Evolutionary conservation across 371 early-diverging fungal species (phyloP), one percentile per base, ranked within the genome.

Genomic region (Apophysomyces elegans): DNA sequence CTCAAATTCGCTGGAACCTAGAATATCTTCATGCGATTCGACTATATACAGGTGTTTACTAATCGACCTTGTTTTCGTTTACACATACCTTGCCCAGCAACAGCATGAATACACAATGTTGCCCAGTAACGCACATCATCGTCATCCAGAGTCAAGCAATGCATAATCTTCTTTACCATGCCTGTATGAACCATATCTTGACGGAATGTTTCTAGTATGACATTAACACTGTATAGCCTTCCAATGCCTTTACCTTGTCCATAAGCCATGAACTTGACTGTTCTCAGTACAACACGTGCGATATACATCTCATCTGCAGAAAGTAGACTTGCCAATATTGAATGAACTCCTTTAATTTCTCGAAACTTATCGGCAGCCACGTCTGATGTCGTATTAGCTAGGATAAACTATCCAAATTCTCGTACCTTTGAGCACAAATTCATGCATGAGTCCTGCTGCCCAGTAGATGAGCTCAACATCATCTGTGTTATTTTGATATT

Each of bases 381-480:
- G 56, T 90, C 73, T 69, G 26, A 13, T 58, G 14, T 13, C 12
- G 13, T 7, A 26, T 54, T 35, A 16, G 37, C 5, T 26, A 26
- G 14, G 4, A 21, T 5, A 18, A 21, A 21, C 32, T 21, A 21
- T 9, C 9, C 11, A 9, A 16, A 50, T 18, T 5, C 54, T 9
- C 37, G 18, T 59, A 86, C 86, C 89, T 79, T 88, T 90, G 36
- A 88, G 68, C 0, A 87, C 91, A 78, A 87, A 93, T 68, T 94
- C 94, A 71, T 93, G 93, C 81, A 93, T 86, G 2, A 94, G 66
- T 47, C 91, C 91, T 0, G 91, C 79, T 3, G 93, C 88, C 93
- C 94, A 94, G 46, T 89, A 91, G n/a, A 89, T 90, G 4, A 94
- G 78, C 61, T 92, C 93, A 37, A 83, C 78, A 75, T 94, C 94